Percentiles rank a stretch among this genome's conserved stretches.
phyloP scores from a whole-genome alignment of 331 rosid genomes.

The Malus hybrid region DNA sequence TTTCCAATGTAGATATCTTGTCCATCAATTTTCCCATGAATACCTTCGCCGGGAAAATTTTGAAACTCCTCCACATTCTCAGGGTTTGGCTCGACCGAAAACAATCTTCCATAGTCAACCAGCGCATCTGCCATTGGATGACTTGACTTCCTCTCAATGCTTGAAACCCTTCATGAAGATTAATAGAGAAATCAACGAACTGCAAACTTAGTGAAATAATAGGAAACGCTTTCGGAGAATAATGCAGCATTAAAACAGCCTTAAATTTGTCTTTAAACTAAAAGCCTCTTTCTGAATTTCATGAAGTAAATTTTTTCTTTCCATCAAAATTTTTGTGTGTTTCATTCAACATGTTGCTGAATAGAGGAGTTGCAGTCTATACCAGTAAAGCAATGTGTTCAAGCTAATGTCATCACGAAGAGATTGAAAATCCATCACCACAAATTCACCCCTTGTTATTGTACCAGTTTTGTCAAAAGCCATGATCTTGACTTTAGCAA shows the following conservation, averaged over 20 bases:
- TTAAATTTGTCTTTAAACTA: too few relatives aligned
- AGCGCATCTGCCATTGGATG: conserved; percentile 91
- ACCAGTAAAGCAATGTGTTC: conserved; percentile 71
- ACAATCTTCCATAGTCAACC: conserved; percentile 59
- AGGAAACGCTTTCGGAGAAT: too few relatives aligned
- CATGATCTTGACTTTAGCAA: conserved; percentile 60
- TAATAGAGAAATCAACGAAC: too few relatives aligned
- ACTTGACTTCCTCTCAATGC: conserved; percentile 90
- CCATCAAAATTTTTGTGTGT: not conserved
- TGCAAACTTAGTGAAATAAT: too few relatives aligned
- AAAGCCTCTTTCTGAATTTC: not conserved
- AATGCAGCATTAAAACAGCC: not conserved
- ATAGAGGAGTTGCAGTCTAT: not conserved
- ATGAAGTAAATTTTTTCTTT: not conserved
- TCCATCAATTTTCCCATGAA: conserved; percentile 62
- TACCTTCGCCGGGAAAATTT: conserved; percentile 89
- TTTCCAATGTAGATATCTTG: conserved; percentile 66
- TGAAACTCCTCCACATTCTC: conserved; percentile 65
- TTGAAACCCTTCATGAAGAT: conserved; percentile 58
- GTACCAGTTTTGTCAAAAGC: conserved; percentile 98
- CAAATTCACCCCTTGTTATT: conserved; percentile 80
- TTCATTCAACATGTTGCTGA: not conserved
- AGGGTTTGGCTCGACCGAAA: conserved; percentile 50
- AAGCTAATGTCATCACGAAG: conserved; percentile 52
- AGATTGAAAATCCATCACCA: conserved; percentile 52